Percentiles rank a stretch among this genome's conserved stretches.
Conservation (phyloP, 345 rosid genomes). For the Passiflora organensis region DNA sequence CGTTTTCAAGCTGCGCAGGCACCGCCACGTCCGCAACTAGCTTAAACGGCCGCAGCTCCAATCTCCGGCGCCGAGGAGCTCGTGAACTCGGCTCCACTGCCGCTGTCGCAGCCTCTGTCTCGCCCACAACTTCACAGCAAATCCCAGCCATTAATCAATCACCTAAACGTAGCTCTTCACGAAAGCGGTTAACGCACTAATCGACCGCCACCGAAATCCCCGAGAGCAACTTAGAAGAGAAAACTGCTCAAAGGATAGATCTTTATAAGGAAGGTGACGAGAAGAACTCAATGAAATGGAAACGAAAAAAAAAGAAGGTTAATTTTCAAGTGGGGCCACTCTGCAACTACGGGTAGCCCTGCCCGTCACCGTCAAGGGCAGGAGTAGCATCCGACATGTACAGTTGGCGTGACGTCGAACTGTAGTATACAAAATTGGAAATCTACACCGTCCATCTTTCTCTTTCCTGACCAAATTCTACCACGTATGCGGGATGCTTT, state of each 20-base stretch:
- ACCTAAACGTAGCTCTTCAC: not conserved
- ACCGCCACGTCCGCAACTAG: slow-evolving; percentile 43
- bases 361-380: slow-evolving; percentile 74
- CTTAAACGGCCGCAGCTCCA: slow-evolving; percentile 59
- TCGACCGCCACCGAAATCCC: too few relatives aligned
- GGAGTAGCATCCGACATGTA: slow-evolving; percentile 46
- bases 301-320: not conserved
- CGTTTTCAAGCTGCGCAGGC: slow-evolving; percentile 30
- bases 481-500: slow-evolving; percentile 38
- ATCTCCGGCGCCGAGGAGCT: slow-evolving; percentile 43
- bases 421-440: slow-evolving; percentile 33
- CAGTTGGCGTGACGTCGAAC: slow-evolving; percentile 66
- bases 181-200: not conserved
- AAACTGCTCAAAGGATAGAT: slow-evolving; percentile 11
- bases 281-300: slow-evolving; percentile 26
- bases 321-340: slow-evolving; percentile 54
- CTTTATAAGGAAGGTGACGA: not conserved
- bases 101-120: slow-evolving; percentile 44
- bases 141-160: slow-evolving; percentile 56
- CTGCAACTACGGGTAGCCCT: slow-evolving; percentile 50
- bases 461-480: not conserved
- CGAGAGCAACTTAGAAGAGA: not conserved
- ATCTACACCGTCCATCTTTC: slow-evolving; percentile 53
- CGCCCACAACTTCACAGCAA: slow-evolving; percentile 71
- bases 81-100: slow-evolving; percentile 47